phyloP scores from a whole-genome alignment of 2,329 filamentous ascomycete genomes.

The Fusarium oxysporum region DNA sequence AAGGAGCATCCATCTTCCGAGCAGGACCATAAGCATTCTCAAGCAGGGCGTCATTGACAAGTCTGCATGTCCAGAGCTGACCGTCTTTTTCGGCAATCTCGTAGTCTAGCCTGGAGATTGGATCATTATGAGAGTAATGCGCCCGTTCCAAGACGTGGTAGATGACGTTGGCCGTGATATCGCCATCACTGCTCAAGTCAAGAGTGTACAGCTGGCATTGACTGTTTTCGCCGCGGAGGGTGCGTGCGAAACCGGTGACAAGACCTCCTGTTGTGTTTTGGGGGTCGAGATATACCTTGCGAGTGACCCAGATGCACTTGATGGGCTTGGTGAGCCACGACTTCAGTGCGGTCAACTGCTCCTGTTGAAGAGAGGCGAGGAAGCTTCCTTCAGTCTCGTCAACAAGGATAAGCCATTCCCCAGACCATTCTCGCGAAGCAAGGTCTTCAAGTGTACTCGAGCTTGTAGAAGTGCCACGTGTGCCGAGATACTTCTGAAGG shows the following conservation, averaged over 20 bases:
- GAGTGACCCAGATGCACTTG: conserved; percentile 41
- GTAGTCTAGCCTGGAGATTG: conserved; percentile 39
- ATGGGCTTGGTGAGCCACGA: conserved; percentile 28
- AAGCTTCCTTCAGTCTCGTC: conserved; percentile 37
- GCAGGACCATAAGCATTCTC: conserved; percentile 40
- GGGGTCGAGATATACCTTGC: conserved; percentile 38
- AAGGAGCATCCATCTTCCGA: conserved; percentile 26
- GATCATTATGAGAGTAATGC: conserved; percentile 37
- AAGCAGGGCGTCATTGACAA: conserved; percentile 30
- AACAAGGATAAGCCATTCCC: conserved; percentile 36
- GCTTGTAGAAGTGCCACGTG: conserved; percentile 19
- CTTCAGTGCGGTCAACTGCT: conserved; percentile 32
- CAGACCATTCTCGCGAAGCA: conserved; percentile 22
- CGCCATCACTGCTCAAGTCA: conserved; percentile 35
- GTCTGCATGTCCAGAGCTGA: conserved; percentile 40
- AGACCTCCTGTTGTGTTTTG: conserved; percentile 38
- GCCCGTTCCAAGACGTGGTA: conserved; percentile 33
- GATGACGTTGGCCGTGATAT: conserved; percentile 18
- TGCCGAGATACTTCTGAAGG: conserved; percentile 13
- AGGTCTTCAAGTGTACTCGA: conserved; percentile 29
- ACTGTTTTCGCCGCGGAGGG: conserved; percentile 34
- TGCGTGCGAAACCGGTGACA: conserved; percentile 40
- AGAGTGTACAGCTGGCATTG: conserved; percentile 39
- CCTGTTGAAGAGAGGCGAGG: conserved; percentile 27
- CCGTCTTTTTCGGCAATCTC: conserved; percentile 41